Base-by-base conservation (phyloP, 2,329 filamentous ascomycete genomes). In the Kalmusia sp. region DNA sequence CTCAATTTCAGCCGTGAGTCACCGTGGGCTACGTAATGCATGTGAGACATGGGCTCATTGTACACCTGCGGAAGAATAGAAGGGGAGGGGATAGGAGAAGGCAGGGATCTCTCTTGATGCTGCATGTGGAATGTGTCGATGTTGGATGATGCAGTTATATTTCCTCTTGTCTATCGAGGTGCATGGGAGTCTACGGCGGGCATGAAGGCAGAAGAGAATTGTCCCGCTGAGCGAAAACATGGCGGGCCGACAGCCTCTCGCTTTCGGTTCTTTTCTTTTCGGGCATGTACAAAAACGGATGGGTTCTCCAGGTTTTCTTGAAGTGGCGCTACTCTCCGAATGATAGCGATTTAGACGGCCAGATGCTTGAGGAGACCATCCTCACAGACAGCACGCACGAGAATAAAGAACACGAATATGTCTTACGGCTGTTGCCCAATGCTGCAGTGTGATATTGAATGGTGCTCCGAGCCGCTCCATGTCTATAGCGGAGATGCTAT, bases 261-360 rank as follows among this genome's bases (percentile, higher is more conserved):
- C n/a, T n/a, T n/a, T n/a, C 35, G 19, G 8, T 12, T 37, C 39
- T 43, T 33, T 34, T 14, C 28, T 43, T 51, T 54, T 52, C 30
- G 28, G 52, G 54, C 47, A 56, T 63, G 60, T 63, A 63, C 55
- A 63, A 63, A 60, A 63, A 49, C 33, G 57, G 51, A 25, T 51
- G 50, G 52, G 57, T 48, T 38, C 45, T 39, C 7, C 27, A 31
- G n/a, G 11, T n/a, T 19, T 22, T 30, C 27, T 40, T 56, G 52
- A 38, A 37, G 27, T 55, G 19, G 12, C 49, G 31, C 22, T 40
- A 31, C 27, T 45, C 25, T 48, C 14, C 39, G 11, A 41, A 59
- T 51, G 55, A 61, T 39, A 50, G 52, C 51, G 41, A 49, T 54
- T 30, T 55, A 59, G 54, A 61, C 51, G 53, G 35, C 44, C 49